Evolutionary conservation across 2,329 filamentous ascomycete genomes (phyloP), one percentile per base, ranked within the genome.

Genomic region (Thielaviopsis populi): DNA sequence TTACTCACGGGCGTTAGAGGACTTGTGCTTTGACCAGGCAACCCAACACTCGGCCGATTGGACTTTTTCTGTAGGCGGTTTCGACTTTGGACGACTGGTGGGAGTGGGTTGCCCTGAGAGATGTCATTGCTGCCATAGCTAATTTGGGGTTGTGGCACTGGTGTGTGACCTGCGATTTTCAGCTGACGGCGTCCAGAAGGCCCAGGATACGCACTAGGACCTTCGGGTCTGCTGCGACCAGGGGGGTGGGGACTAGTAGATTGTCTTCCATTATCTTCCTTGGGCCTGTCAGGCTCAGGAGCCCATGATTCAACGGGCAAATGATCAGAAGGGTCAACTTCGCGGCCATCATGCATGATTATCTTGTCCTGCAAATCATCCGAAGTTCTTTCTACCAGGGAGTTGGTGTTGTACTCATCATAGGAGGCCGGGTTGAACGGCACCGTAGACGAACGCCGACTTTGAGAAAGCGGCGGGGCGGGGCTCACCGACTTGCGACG

Each of bases 281-380:
- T 73, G 1, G 80, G 79, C 68, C 61, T 53, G 46, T 88, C 85
- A 0, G 87, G 87, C 69, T 91, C 87, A 0, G 87, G 87, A 1
- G 87, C 87, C 87, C 87, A 91, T 1, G 83, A 83, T 63, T 88
- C 84, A 71, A 89, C 82, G 0, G 88, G 88, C 15, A 91, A 77
- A 70, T 91, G 88, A 72, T 92, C 88, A 0, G 87, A 89, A 0
- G 88, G 88, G 70, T 92, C 88, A 63, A 92, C 81, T 69, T 90
- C 86, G 63, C 86, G 80, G 6, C 88, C 88, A 70, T 90, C 87
- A 67, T 87, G 80, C 0, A 83, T 87, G 62, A 91, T 84, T 66
- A 91, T 89, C 70, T 89, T 89, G 8, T 83, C 85, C 61, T 81
- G 67, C 75, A 1, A 69, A 66, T n/a, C 71, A 69, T 5, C 27